Evolutionary conservation across 2,329 filamentous ascomycete species (phyloP), one percentile per base, ranked within the genome.

Genomic region (Hypoxylon sp.): DNA sequence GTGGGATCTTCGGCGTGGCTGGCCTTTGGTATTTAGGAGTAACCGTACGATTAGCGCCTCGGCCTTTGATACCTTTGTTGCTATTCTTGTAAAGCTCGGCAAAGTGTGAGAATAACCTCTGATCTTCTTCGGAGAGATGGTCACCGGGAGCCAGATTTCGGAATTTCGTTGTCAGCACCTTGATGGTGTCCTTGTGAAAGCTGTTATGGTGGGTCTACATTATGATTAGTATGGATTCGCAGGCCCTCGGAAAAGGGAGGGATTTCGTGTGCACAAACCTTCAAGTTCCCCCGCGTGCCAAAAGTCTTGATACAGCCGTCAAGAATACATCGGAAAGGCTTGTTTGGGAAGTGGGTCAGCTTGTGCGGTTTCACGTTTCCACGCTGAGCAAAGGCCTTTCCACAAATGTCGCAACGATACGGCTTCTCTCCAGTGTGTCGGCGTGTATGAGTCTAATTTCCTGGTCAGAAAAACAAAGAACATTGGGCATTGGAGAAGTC

Each of bases 61-160:
- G 89, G 9, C 96, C 96, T 80, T 97, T 98, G 83, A 98, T 97
- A 1, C 96, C 96, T 79, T 97, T 97, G 85, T 98, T 98, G 81
- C 91, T 94, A 81, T 98, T 96, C 83, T 97, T 97, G 85, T 97
- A 97, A n/a, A 97, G 84, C 0, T 85, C 85, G 3, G 90, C 87
- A 76, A 98, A 96, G 80, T 97, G 97, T 71, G 91, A 87, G 83
- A 91, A 93, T 53, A 97, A 83, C 64, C 93, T 90, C 66, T 87
- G 89, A 73, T 97, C 93, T 4, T 81, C 78, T 37, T 89, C 84
- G 0, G 86, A 82, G n/a, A 94, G 87, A 4, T 90, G 87, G n/a
- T 83, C 84, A 56, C 90, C 85, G 34, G 81, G 79, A 61, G 90
- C 82, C 37, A 84, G 83, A 14, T 51, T 71, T 34, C 89, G 87